These are phyloP conservation scores for Russula compacta DNA, from an alignment of 768 basidiomycete species.

Conservation along the genomic window DNA sequence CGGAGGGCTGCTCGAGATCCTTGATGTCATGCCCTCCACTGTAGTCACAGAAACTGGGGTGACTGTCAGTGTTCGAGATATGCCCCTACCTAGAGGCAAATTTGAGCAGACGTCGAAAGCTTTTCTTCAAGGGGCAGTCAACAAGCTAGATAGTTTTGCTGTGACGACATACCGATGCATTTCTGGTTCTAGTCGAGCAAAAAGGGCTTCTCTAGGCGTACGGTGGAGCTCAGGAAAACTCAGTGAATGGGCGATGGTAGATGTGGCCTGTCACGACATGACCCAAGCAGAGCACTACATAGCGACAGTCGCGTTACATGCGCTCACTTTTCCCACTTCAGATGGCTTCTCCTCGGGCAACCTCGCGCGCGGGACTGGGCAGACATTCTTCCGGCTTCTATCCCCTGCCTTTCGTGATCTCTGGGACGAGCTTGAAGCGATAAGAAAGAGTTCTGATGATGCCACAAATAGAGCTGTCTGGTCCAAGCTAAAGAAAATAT, in stretches of 20 bases:
- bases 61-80: slow-evolving; percentile 50
- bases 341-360: slow-evolving; percentile 56
- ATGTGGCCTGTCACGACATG: slow-evolving; percentile 70
- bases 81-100: slow-evolving; percentile 78
- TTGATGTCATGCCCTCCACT: slow-evolving; percentile 55
- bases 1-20: slow-evolving; percentile 62
- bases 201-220: slow-evolving; percentile 61
- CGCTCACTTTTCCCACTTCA: slow-evolving; percentile 53
- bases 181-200: slow-evolving; percentile 65
- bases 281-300: slow-evolving; percentile 86
- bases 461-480: slow-evolving; percentile 58
- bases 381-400: slow-evolving; percentile 69
- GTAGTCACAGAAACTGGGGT: slow-evolving; percentile 48
- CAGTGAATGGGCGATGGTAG: slow-evolving; percentile 73
- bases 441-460: slow-evolving; percentile 53
- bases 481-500: slow-evolving; percentile 54
- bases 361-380: slow-evolving; percentile 36
- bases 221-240: slow-evolving; percentile 57
- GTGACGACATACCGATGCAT: slow-evolving; percentile 56
- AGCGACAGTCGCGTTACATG: slow-evolving; percentile 76
- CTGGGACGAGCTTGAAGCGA: slow-evolving; percentile 80
- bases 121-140: slow-evolving; percentile 57
- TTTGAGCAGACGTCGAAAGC: slow-evolving; percentile 74
- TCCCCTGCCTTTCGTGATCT: slow-evolving; percentile 78
- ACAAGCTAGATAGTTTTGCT: slow-evolving; percentile 66